These are phyloP conservation scores for Peniophora sp. DNA, from an alignment of 1,284 basidiomycete genomes.

Conservation along the genomic window DNA sequence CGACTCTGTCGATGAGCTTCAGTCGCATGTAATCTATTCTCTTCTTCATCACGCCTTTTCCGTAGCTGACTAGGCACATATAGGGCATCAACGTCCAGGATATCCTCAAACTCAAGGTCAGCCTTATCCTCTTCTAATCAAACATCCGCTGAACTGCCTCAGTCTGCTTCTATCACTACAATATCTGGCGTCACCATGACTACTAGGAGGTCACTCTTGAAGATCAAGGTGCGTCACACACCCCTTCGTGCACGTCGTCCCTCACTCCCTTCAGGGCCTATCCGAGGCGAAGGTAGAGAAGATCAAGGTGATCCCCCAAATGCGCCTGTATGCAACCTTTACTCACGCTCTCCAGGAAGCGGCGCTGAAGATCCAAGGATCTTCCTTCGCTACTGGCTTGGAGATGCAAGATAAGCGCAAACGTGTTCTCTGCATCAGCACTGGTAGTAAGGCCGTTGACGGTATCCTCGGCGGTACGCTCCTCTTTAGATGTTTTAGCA, in stretches of 20 bases:
- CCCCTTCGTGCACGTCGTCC: background rate
- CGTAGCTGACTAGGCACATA: conserved; percentile 6
- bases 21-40: conserved; percentile 65
- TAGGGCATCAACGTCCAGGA: conserved; percentile 94
- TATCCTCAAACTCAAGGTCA: conserved; percentile 84
- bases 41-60: background rate
- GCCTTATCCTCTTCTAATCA: conserved; percentile 7
- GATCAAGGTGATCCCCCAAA: conserved; percentile 62
- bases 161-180: conserved; percentile 71
- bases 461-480: conserved; percentile 74
- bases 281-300: conserved; percentile 93
- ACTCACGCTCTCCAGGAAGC: conserved; percentile 57
- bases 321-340: conserved; percentile 4
- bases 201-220: conserved; percentile 77
- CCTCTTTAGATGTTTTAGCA: background rate
- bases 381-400: conserved; percentile 83
- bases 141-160: conserved; percentile 4
- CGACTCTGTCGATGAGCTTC: conserved; percentile 82
- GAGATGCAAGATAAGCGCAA: conserved; percentile 83
- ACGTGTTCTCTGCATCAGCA: conserved; percentile 73
- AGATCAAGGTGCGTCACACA: conserved; percentile 67
- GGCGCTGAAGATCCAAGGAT: conserved; percentile 81
- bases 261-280: conserved; percentile 49
- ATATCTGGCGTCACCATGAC: conserved; percentile 81
- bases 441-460: conserved; percentile 88